phyloP scores from a whole-genome alignment of 345 rosid species.

The Isatis tinctoria region DNA sequence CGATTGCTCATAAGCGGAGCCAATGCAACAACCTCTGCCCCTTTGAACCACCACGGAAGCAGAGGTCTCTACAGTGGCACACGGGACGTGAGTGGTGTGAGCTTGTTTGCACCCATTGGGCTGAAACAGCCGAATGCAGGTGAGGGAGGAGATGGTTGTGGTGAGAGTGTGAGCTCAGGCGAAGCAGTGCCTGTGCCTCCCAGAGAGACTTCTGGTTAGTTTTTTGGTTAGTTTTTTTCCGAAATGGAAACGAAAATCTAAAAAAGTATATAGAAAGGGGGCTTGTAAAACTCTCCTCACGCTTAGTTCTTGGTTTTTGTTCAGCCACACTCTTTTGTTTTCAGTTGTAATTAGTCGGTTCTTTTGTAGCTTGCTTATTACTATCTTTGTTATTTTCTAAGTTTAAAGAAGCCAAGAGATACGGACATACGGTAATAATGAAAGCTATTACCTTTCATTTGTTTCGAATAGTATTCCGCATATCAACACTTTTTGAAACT shows the following conservation, averaged over 20 bases:
- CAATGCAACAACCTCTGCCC: slow-evolving; percentile 31
- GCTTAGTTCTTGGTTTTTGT: slow-evolving; percentile 8
- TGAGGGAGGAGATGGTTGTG: slow-evolving; percentile 17
- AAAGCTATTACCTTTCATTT: background rate
- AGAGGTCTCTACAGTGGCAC: slow-evolving; percentile 62
- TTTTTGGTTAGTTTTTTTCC: background rate
- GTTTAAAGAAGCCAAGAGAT: background rate
- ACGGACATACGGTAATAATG: slow-evolving; percentile 1
- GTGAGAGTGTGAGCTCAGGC: slow-evolving; percentile 26
- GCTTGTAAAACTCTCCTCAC: slow-evolving; percentile 4
- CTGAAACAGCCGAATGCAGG: slow-evolving; percentile 19
- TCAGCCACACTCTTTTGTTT: background rate
- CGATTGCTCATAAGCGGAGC: slow-evolving; percentile 75
- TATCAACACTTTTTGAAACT: background rate
- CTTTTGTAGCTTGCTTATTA: slow-evolving; percentile 6
- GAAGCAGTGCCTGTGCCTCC: slow-evolving; percentile 24
- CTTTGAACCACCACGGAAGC: slow-evolving; percentile 52
- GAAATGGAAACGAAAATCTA: background rate
- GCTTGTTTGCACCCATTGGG: slow-evolving; percentile 43
- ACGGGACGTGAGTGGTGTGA: slow-evolving; percentile 44
- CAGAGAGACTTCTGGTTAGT: slow-evolving; percentile 29
- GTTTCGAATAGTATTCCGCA: too few relatives aligned
- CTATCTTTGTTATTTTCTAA: background rate
- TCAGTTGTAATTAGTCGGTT: slow-evolving; percentile 21
- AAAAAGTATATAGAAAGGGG: slow-evolving; percentile 21